Base-by-base conservation (phyloP, 257 asterid genomes). In the Hygrophila difformis region DNA sequence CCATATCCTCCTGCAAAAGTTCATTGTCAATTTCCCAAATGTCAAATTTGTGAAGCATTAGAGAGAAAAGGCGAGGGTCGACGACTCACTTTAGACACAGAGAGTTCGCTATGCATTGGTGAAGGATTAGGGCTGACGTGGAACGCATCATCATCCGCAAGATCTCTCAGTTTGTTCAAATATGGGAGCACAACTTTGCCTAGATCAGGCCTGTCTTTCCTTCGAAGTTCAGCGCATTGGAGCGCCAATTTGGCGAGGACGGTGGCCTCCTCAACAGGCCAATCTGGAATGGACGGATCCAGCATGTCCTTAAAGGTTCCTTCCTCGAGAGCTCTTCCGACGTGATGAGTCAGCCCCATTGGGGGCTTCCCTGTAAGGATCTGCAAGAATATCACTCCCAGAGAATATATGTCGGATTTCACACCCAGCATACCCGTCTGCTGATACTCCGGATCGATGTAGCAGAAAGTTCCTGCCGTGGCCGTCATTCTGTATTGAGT, bases 341-440 rank as follows among this genome's bases (percentile, higher is more conserved):
- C 66, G 24, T 53, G 43, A 39, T 65, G 71, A 48, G 58, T 47
- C 44, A 65, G 29, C 16, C 71, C 71, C 71, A 65, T 65, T 18
- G 71, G 66, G 0, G 57, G 20, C 39, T 49, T 65, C 0, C 57
- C 66, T 0, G 71, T 65, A 15, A 67, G 55, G 19, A 67, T 59
- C 64, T 67, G 74, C 43, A 67, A 57, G 54, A 57, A 62, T 35
- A 62, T 62, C 52, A 67, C 52, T 34, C 74, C 74, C 12, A 67
- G 41, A 1, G 74, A 47, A 36, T 67, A 67, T 38, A 67, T 59
- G 20, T 67, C 74, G 0, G 74, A 67, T 48, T 67, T 67, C 29
- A 62, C 45, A 0, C 74, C 66, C 12, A 67, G 69, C 70, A 67
- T 67, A 6, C 74, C 74, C 0, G 74, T 67, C 24, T 62, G 74